Evolutionary conservation across 2,329 filamentous ascomycete species (phyloP).

Genomic region (Apiospora koreana): DNA sequence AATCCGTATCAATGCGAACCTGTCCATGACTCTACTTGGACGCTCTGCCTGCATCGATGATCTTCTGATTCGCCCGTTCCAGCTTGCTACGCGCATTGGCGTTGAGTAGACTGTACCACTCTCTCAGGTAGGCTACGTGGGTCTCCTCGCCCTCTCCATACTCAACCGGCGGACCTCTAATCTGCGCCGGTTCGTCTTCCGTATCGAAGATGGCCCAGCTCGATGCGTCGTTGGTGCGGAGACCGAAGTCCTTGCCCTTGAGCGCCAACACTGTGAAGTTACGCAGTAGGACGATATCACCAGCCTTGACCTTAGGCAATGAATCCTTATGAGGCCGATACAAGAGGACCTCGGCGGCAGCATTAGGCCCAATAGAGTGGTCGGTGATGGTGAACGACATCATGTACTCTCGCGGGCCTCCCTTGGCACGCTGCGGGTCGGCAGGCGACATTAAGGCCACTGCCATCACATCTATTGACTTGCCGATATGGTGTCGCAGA

Average conservation of each 20-base stretch:
- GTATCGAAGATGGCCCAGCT: slow-evolving; percentile 64
- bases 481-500: slow-evolving; percentile 50
- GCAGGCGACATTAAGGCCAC: slow-evolving; percentile 53
- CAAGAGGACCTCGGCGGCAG: slow-evolving; percentile 56
- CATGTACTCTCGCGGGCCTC: slow-evolving; percentile 60
- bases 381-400: slow-evolving; percentile 61
- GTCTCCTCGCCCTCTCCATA: slow-evolving; percentile 49
- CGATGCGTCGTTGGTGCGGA: slow-evolving; percentile 55
- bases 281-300: slow-evolving; percentile 60
- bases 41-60: slow-evolving; percentile 25
- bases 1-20: not conserved
- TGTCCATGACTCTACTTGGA: slow-evolving; percentile 8
- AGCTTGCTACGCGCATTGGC: slow-evolving; percentile 47
- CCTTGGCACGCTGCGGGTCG: slow-evolving; percentile 55
- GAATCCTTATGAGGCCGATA: slow-evolving; percentile 60
- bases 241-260: slow-evolving; percentile 55
- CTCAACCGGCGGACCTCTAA: slow-evolving; percentile 62
- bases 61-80: slow-evolving; percentile 46
- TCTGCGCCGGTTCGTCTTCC: slow-evolving; percentile 46
- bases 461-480: slow-evolving; percentile 55
- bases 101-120: slow-evolving; percentile 53
- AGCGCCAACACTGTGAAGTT: slow-evolving; percentile 56
- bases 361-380: slow-evolving; percentile 50
- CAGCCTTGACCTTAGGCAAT: slow-evolving; percentile 54
- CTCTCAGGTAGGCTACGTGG: slow-evolving; percentile 49